Percentiles rank a stretch among this genome's conserved stretches.
Evolutionary conservation across 1,284 basidiomycete species (phyloP).

Genomic region (Cerrena zonata): DNA sequence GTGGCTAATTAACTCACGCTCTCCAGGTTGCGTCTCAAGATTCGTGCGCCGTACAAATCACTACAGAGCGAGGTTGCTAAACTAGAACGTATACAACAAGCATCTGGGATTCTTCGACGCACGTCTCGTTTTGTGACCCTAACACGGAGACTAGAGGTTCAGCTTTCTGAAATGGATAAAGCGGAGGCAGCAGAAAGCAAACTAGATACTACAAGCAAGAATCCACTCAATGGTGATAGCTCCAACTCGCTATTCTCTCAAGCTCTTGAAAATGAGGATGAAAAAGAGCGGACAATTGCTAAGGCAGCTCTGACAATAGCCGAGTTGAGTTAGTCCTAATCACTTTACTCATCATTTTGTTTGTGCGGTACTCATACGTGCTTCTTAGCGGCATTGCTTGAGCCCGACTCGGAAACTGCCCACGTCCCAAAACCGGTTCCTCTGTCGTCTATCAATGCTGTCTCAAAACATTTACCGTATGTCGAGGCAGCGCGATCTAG

Average conservation of each 20-base stretch:
- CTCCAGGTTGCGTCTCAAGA: slow-evolving; percentile 73
- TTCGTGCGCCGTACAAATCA: slow-evolving; percentile 73
- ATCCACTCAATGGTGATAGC: slow-evolving; percentile 10
- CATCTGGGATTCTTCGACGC: slow-evolving; percentile 76
- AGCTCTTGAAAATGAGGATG: slow-evolving; percentile 46
- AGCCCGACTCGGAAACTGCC: neutral
- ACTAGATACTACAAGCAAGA: slow-evolving; percentile 17
- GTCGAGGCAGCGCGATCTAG: slow-evolving; percentile 65
- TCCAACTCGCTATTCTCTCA: neutral
- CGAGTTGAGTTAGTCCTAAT: slow-evolving; percentile 63
- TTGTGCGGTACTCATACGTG: slow-evolving; percentile 34
- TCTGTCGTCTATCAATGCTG: slow-evolving; percentile 65
- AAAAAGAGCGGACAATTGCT: slow-evolving; percentile 78
- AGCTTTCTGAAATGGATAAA: slow-evolving; percentile 65
- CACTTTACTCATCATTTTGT: slow-evolving; percentile 21
- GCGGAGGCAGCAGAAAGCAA: slow-evolving; percentile 17
- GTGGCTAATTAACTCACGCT: slow-evolving; percentile 8
- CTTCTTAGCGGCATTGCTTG: slow-evolving; percentile 1
- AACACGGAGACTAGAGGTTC: slow-evolving; percentile 71
- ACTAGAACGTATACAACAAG: slow-evolving; percentile 72
- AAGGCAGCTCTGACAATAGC: slow-evolving; percentile 88
- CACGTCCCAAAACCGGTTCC: slow-evolving; percentile 33
- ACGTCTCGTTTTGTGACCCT: slow-evolving; percentile 79
- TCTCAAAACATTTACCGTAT: slow-evolving; percentile 63
- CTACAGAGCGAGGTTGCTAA: slow-evolving; percentile 66